Percentiles rank a stretch among this genome's conserved stretches.
Evolutionary conservation across 495 filamentous ascomycete species (phyloP).

Genomic region (Xylaria venustula): DNA sequence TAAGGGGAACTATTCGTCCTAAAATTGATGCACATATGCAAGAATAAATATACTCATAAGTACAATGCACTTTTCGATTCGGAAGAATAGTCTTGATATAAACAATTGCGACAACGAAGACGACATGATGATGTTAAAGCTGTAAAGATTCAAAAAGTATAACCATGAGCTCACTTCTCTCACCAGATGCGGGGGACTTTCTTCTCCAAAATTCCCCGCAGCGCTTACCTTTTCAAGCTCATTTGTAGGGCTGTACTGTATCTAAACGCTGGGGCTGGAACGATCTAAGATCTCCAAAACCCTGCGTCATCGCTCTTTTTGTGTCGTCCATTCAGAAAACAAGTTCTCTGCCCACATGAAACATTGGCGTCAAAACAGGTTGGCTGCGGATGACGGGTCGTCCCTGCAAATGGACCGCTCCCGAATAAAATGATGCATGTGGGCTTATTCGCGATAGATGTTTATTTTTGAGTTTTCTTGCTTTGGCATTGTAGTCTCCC

Average conservation of each 20-base stretch:
- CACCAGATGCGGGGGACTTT: neutral
- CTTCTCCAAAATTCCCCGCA: constrained; percentile 1
- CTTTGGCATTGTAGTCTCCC: too few relatives aligned
- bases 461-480: too few relatives aligned
- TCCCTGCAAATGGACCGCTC: neutral
- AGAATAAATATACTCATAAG: too few relatives aligned
- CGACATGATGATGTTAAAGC: too few relatives aligned
- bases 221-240: neutral
- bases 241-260: too few relatives aligned
- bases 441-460: too few relatives aligned
- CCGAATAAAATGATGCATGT: neutral
- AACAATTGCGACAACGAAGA: too few relatives aligned
- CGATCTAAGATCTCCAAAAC: neutral
- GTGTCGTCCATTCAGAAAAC: constrained; percentile 1
- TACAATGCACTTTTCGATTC: too few relatives aligned
- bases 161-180: neutral
- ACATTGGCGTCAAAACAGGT: neutral
- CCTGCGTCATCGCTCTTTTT: constrained; percentile 2
- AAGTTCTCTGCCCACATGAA: neutral
- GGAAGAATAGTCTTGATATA: too few relatives aligned
- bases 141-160: too few relatives aligned
- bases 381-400: neutral
- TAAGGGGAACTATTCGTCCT: too few relatives aligned
- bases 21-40: too few relatives aligned
- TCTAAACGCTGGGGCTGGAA: neutral